A percentile compares a stretch with the other conserved stretches of the same genome.
Evolutionary conservation across 1,284 basidiomycete genomes (phyloP).

Genomic region (Coniferiporia sulphurascens): DNA sequence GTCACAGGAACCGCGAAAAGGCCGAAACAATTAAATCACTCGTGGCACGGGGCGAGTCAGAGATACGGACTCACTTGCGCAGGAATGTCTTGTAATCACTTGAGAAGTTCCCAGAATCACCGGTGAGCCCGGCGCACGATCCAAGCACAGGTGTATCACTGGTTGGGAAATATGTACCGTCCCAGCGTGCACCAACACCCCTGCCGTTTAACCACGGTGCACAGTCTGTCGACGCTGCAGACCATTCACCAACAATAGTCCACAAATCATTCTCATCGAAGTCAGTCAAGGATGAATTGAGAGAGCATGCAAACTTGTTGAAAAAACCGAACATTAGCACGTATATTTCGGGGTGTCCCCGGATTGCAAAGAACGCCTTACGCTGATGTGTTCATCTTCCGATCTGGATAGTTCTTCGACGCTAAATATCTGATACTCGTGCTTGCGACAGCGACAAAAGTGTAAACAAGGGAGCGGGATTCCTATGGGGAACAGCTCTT

Average conservation of each 20-base stretch:
- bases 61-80: slow-evolving; percentile 41
- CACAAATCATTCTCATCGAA: slow-evolving; percentile 51
- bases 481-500: slow-evolving; percentile 22
- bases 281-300: slow-evolving; percentile 32
- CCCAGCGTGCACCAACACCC: slow-evolving; percentile 69
- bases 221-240: slow-evolving; percentile 76
- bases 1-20: background rate
- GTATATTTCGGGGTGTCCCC: background rate
- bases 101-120: slow-evolving; percentile 54
- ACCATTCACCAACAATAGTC: slow-evolving; percentile 75
- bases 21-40: background rate
- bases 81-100: slow-evolving; percentile 60
- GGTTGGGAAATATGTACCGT: slow-evolving; percentile 40
- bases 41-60: background rate
- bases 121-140: slow-evolving; percentile 57
- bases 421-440: slow-evolving; percentile 80
- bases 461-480: background rate
- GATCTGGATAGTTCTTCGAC: slow-evolving; percentile 50
- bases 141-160: slow-evolving; percentile 42
- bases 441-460: slow-evolving; percentile 32
- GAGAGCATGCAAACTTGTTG: slow-evolving; percentile 40
- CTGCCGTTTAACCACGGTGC: slow-evolving; percentile 72
- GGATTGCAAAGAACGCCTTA: slow-evolving; percentile 22
- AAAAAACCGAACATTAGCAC: background rate
- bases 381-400: slow-evolving; percentile 51